These are phyloP conservation scores for Kluyveromyces aestuarii DNA, from an alignment of 805 yeast species.

Conservation along the genomic window DNA sequence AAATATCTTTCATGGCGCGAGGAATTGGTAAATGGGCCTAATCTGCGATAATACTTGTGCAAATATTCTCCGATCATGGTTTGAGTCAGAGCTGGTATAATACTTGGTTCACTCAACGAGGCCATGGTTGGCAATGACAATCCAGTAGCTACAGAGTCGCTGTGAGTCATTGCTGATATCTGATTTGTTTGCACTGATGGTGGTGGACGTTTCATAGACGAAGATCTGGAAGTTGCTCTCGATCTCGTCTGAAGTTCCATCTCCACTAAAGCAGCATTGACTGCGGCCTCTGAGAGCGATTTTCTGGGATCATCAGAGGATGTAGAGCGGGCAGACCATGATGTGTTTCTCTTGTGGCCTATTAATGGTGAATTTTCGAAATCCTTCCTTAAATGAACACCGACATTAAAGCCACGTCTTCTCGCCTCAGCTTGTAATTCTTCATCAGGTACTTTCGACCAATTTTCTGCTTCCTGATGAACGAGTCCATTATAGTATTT, in stretches of 20 bases:
- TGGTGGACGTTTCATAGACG: slow-evolving; percentile 4
- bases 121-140: slow-evolving; percentile 44
- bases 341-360: slow-evolving; percentile 5
- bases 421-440: slow-evolving; percentile 37
- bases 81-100: slow-evolving; percentile 82
- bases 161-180: not conserved
- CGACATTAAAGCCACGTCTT: slow-evolving; percentile 38
- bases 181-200: slow-evolving; percentile 1
- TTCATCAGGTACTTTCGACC: slow-evolving; percentile 39
- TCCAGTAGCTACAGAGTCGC: slow-evolving; percentile 27
- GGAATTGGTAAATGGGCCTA: slow-evolving; percentile 58
- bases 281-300: slow-evolving; percentile 23
- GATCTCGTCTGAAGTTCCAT: slow-evolving; percentile 15
- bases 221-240: slow-evolving; percentile 7
- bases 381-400: slow-evolving; percentile 7
- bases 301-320: slow-evolving; percentile 15
- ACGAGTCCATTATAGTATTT: slow-evolving; percentile 53
- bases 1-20: slow-evolving; percentile 86
- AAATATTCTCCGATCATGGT: slow-evolving; percentile 89
- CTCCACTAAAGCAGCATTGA: slow-evolving; percentile 22
- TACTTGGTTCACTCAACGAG: slow-evolving; percentile 57
- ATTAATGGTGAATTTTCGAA: slow-evolving; percentile 13
- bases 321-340: slow-evolving; percentile 13
- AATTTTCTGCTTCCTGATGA: slow-evolving; percentile 34
- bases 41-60: slow-evolving; percentile 66